Base-by-base conservation (phyloP, 1,284 basidiomycete genomes). In the Malassezia sympodialis region DNA sequence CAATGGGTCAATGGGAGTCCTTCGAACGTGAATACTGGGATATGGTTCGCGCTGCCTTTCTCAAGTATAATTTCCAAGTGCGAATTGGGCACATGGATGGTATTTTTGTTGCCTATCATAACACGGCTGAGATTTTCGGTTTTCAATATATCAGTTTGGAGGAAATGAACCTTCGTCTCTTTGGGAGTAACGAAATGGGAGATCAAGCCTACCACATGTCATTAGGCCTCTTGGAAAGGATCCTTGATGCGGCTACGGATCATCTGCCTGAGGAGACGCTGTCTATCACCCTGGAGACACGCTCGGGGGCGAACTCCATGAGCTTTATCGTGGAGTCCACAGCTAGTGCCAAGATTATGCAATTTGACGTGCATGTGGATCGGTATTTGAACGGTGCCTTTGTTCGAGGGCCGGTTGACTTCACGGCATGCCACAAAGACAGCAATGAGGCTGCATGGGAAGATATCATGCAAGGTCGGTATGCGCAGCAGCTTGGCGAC, bases 51-150 rank as follows among this genome's bases (percentile, higher is more conserved):
- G 85, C 88, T 3, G 90, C 90, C 0, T 93, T 96, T 78, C 80
- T 98, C 54, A 96, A 96, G 78, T 98, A 93, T 76, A 86, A 82
- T 65, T 88, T 96, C 78, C 93, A 98, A 80, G 91, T 82, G 0
- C 84, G 93, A 5, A 96, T 98, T 60, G 93, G 93, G 2, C 83
- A 86, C 69, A 98, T 98, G 93, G 91, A 96, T 69, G 93, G 93
- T 14, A 86, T 94, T 24, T 83, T 98, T 66, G 83, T 96, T 27
- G 88, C 90, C 8, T 96, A 94, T 73, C 93, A 98, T 76, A 96
- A 93, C 62, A 94, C 89, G 0, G 81, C 82, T 8, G 80, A 82
- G 14, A 82, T 93, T 53, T 93, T 91, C 68, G 93, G 93, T 0
- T 96, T 96, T 78, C 89, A 96, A 76, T 98, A 98, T 72, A 77